Evolutionary conservation across 2,329 filamentous ascomycete species (phyloP).

Genomic region (Neonectria punicea): DNA sequence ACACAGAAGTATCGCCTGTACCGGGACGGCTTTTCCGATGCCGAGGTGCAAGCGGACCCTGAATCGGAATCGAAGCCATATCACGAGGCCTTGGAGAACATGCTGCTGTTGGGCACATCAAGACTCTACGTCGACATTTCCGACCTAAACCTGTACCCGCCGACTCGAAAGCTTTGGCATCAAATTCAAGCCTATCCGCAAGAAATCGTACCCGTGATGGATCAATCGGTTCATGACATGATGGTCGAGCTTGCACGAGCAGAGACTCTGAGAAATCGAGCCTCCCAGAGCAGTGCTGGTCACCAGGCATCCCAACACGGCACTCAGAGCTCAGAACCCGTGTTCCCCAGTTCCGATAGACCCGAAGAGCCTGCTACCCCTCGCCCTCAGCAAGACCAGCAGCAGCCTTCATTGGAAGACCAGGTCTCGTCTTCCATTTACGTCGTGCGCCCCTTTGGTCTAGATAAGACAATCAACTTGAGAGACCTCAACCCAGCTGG

Average conservation of each 20-base stretch:
- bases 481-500: constrained; percentile 91
- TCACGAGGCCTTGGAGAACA: constrained; percentile 84
- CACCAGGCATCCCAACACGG: constrained; percentile 57
- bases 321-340: constrained; percentile 76
- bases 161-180: constrained; percentile 93
- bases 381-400: constrained; percentile 54
- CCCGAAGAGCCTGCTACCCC: constrained; percentile 58
- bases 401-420: constrained; percentile 73
- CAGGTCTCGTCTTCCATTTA: constrained; percentile 85
- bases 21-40: constrained; percentile 82
- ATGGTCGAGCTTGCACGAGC: constrained; percentile 90
- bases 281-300: constrained; percentile 66
- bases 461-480: constrained; percentile 89
- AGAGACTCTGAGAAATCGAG: constrained; percentile 76
- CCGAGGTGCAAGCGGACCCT: constrained; percentile 75
- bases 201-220: constrained; percentile 96
- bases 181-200: constrained; percentile 94
- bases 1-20: constrained; percentile 95
- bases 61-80: constrained; percentile 85
- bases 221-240: constrained; percentile 90
- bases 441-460: constrained; percentile 87
- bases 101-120: constrained; percentile 86
- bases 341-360: constrained; percentile 82
- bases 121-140: constrained; percentile 88
- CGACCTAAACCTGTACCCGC: constrained; percentile 92